Conservation (phyloP, 495 filamentous ascomycete genomes). For the Penicillium verhagenii region DNA sequence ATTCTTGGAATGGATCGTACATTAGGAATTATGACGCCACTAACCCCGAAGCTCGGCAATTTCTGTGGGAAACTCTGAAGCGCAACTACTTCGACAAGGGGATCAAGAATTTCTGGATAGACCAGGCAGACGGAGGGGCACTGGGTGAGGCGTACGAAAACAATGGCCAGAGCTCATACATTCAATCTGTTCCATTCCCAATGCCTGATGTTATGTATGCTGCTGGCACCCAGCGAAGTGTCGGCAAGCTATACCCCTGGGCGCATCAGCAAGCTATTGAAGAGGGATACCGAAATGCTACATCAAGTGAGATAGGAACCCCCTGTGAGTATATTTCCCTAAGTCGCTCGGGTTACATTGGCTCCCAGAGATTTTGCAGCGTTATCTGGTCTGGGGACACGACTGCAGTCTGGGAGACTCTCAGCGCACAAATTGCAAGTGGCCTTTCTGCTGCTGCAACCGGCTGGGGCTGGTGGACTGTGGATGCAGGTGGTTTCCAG, state of each 20-base stretch:
- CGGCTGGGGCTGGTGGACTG: conserved; percentile 34
- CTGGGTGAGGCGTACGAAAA: conserved; percentile 34
- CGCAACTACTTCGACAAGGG: conserved; percentile 30
- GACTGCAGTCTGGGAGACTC: conserved; percentile 30
- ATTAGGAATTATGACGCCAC: conserved; percentile 35
- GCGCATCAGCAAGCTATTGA: conserved; percentile 32
- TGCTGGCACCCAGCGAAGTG: conserved; percentile 24
- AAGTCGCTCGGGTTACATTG: conserved; percentile 32
- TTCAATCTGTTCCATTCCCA: conserved; percentile 26
- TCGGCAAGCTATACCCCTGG: conserved; percentile 33
- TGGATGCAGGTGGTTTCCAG: conserved; percentile 34
- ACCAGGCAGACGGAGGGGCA: conserved; percentile 32
- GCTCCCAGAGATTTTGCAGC: conserved; percentile 31
- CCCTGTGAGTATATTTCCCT: conserved; percentile 27
- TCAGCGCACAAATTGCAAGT: conserved; percentile 25
- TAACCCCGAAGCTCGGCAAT: conserved; percentile 21
- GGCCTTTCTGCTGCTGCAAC: conserved; percentile 29
- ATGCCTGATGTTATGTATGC: conserved; percentile 29
- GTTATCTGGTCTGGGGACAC: conserved; percentile 36
- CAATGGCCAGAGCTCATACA: conserved; percentile 29
- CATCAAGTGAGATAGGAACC: conserved; percentile 13
- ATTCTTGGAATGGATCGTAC: conserved; percentile 31
- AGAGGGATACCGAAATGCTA: conserved; percentile 29
- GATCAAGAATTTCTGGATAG: conserved; percentile 34
- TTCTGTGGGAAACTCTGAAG: conserved; percentile 24